Evolutionary conservation across 2,329 filamentous ascomycete genomes (phyloP).

Genomic region (Cercospora sp.): DNA sequence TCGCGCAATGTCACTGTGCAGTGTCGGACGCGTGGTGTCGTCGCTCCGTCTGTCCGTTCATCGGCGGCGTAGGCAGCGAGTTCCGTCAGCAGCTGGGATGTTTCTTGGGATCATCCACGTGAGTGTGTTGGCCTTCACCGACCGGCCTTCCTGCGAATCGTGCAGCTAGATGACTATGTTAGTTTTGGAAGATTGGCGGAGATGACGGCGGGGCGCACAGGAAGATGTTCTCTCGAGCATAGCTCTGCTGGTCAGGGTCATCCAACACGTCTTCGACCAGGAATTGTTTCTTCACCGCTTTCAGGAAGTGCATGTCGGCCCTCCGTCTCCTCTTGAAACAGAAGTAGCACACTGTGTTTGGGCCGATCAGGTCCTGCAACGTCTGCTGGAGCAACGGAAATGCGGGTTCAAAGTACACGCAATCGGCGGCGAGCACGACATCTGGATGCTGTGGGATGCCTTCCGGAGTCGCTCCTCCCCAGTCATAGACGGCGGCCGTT

Average conservation of each 20-base stretch:
- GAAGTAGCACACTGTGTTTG: slow-evolving; percentile 71
- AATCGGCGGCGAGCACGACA: slow-evolving; percentile 90
- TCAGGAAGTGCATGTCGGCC: slow-evolving; percentile 60
- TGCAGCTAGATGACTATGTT: slow-evolving; percentile 23
- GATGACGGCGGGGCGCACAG: slow-evolving; percentile 42
- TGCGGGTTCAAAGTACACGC: slow-evolving; percentile 94
- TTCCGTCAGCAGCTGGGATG: slow-evolving; percentile 21
- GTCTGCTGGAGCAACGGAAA: slow-evolving; percentile 85
- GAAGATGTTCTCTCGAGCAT: slow-evolving; percentile 51
- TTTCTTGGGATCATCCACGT: slow-evolving; percentile 8
- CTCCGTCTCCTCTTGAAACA: slow-evolving; percentile 92
- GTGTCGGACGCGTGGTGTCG: neutral
- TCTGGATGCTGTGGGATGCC: slow-evolving; percentile 61
- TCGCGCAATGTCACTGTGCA: neutral
- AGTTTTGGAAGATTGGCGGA: slow-evolving; percentile 1
- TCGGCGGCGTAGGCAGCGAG: slow-evolving; percentile 5
- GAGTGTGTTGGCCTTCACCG: slow-evolving; percentile 17
- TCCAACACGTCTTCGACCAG: slow-evolving; percentile 49
- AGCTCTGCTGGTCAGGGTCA: slow-evolving; percentile 50
- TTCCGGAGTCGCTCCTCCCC: slow-evolving; percentile 56
- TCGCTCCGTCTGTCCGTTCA: neutral
- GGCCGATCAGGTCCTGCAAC: slow-evolving; percentile 69
- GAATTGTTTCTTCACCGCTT: slow-evolving; percentile 52
- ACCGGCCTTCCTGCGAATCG: slow-evolving; percentile 28
- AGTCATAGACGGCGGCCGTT: slow-evolving; percentile 73